Evolutionary conservation across 345 rosid species (phyloP).

Genomic region (Geranium brycei): DNA sequence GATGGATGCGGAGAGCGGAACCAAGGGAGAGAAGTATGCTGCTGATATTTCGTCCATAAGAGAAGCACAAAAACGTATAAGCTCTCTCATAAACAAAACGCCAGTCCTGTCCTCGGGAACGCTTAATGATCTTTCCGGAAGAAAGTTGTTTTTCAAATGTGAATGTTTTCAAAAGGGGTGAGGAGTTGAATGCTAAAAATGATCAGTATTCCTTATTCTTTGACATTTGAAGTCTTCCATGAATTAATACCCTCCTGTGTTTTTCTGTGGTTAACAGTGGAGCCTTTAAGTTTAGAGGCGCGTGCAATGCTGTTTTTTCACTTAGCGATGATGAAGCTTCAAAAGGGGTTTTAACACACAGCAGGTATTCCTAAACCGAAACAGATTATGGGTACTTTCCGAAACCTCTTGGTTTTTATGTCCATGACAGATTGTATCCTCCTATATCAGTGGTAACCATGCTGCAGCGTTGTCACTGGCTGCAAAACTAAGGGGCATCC

Average conservation of each 20-base stretch:
- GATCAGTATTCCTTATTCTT: not conserved
- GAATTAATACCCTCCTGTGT: not conserved
- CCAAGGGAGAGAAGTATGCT: conserved; percentile 37
- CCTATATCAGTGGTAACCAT: conserved; percentile 64
- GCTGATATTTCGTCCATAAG: conserved; percentile 65
- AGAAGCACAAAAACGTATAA: conserved; percentile 56
- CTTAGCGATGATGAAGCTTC: conserved; percentile 52
- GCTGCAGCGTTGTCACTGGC: conserved; percentile 95
- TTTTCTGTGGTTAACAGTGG: conserved; percentile 33
- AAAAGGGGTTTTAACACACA: conserved; percentile 82
- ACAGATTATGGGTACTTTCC: too few species aligned
- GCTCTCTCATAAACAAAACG: conserved; percentile 47
- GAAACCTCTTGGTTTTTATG: too few species aligned
- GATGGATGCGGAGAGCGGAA: conserved; percentile 30
- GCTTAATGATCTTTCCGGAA: conserved; percentile 45
- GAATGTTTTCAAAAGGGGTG: conserved; percentile 92
- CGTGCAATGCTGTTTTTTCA: conserved; percentile 71
- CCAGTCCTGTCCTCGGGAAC: conserved; percentile 65
- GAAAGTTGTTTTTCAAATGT: conserved; percentile 64
- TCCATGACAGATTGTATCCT: too few species aligned
- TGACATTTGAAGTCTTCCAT: too few species aligned
- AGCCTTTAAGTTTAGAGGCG: conserved; percentile 91
- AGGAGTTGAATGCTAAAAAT: conserved; percentile 10
- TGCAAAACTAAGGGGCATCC: conserved; percentile 60
- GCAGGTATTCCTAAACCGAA: conserved; percentile 42